Base-by-base conservation (phyloP, 768 basidiomycete genomes). In the Trametopsis cervina region DNA sequence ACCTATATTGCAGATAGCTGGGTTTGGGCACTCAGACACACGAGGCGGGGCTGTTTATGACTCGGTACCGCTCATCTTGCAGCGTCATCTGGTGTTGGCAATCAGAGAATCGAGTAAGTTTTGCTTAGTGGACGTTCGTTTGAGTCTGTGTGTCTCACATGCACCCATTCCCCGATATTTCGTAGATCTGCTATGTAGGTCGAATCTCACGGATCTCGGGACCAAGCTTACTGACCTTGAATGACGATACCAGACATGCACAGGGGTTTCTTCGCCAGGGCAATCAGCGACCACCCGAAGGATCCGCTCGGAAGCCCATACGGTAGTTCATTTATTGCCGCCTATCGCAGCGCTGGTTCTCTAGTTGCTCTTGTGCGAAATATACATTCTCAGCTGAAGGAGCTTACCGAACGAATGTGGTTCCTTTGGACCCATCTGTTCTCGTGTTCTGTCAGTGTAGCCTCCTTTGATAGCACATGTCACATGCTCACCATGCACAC, bases 231-330 rank as follows among this genome's bases (percentile, higher is more conserved):
- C 47, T 18, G 18, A 15, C 29, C 15, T 33, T 7, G 7, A 15
- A 15, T 33, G 7, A 33, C 15, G n/a, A 36, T 27, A 29, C 26
- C 33, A 52, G 51, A 85, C 57, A 82, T 86, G 78, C 83, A 86
- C 62, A 74, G 83, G 44, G 82, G 81, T 7, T 86, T 81, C 67
- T 86, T 85, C 58, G 83, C 81, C 3, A 77, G 81, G 49, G 83
- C 83, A 0, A 64, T 86, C 51, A 80, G 80, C 57, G 82, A 83
- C 51, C 75, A 66, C 49, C 76, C 81, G 0, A 63, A 61, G 17
- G 83, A 86, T 63, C 82, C 82, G 5, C 76, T 85, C 66, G 78
- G 81, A 2, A 82, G 81, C 64, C 82, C 77, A 53, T 86, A 80
- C 56, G 76, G 78, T 4, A 76, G 73, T 27, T 85, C 83, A 3